Evolutionary conservation across 441 rosid genomes (phyloP), one percentile per base, ranked within the genome.

Genomic region (Biscutella auriculata): DNA sequence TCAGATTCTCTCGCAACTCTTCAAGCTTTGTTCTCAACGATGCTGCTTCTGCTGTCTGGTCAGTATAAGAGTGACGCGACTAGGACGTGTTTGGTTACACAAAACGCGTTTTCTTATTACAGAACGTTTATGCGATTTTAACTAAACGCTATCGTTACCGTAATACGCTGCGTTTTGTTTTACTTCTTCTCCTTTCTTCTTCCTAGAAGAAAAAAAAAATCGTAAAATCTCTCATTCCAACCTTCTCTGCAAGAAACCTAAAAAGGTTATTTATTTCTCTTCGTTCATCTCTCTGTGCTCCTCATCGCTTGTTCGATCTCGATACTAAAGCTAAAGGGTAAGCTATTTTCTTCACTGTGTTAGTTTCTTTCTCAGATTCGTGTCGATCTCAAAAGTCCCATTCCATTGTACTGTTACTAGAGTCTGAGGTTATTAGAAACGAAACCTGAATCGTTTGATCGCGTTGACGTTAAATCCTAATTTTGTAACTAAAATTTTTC

Each of bases 231-330:
- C 43, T 19, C 23, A 21, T 36, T 50, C 4, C 53, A 57, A 65
- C 59, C 64, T 43, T 41, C 39, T 65, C 40, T 41, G 70, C 70
- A 65, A n/a, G 70, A 65, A 65, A 65, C 53, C 64, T 50, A 40
- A 46, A 45, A 26, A 19, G 40, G 12, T 13, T 25, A 57, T 49
- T 21, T 32, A 6, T 23, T 48, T 7, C 36, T 37, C 26, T 17
- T 19, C 2, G 23, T 19, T 19, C 23, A 19, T 19, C 51, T 46
- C 39, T 11, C 54, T 53, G 21, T 52, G 43, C 33, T 12, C 35
- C 57, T 53, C 36, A 35, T 49, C 23, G 25, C 45, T 65, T 17
- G 19, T 33, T 66, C 70, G 53, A 66, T 57, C 64, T 66, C 53
- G 53, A 50, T 16, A 16, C 32, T 40, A 6, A 48, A 30, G 58